phyloP scores from a whole-genome alignment of 2,329 filamentous ascomycete genomes.

The Niveomyces coronatus region DNA sequence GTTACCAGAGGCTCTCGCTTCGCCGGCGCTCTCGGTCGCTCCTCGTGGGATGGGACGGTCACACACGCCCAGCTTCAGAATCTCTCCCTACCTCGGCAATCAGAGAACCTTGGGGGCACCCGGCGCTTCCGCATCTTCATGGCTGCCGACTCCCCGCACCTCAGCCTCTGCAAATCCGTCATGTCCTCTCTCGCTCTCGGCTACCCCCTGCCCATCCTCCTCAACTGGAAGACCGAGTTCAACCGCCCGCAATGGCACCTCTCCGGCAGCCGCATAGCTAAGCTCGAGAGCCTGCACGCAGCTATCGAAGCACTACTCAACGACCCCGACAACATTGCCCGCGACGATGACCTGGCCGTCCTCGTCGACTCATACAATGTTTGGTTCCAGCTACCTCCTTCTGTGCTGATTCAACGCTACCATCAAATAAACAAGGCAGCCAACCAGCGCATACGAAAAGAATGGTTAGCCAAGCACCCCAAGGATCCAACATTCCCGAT shows the following conservation, averaged over 20 bases:
- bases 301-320: conserved; percentile 20
- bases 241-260: conserved; percentile 27
- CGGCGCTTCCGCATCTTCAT: conserved; percentile 27
- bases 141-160: conserved; percentile 25
- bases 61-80: conserved; percentile 5
- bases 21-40: neutral
- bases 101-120: conserved; percentile 6
- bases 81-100: conserved; percentile 4
- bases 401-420: conserved; percentile 26
- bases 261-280: conserved; percentile 28
- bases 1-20: conserved; percentile 3
- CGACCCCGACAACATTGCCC: conserved; percentile 10
- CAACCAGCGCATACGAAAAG: conserved; percentile 17
- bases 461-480: conserved; percentile 15
- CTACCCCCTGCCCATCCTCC: conserved; percentile 25
- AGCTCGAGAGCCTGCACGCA: conserved; percentile 24
- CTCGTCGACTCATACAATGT: conserved; percentile 29
- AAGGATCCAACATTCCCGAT: conserved; percentile 18
- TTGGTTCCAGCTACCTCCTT: conserved; percentile 30
- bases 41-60: conserved; percentile 7
- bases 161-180: conserved; percentile 29
- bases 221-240: conserved; percentile 29
- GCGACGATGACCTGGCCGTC: conserved; percentile 23
- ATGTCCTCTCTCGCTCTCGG: conserved; percentile 28
- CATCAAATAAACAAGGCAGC: conserved; percentile 25